Conservation (phyloP, 768 basidiomycete species). For the Dacryopinax spathularia region DNA sequence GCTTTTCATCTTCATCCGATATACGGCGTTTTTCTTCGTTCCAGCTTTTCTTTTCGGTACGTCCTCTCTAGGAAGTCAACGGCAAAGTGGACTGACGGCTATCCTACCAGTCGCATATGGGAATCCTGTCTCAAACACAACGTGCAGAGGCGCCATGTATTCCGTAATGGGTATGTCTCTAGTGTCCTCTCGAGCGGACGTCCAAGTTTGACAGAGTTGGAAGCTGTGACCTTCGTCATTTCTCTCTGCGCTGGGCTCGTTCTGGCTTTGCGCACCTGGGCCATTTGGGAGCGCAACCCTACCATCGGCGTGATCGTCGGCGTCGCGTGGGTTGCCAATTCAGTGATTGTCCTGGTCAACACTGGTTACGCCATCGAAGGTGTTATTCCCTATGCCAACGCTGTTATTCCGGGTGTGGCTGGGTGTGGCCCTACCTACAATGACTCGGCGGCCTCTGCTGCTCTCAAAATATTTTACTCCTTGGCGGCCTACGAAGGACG, state of each 20-base stretch:
- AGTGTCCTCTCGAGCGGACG: neutral
- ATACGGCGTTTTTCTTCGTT: neutral
- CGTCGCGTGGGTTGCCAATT: neutral
- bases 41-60: neutral
- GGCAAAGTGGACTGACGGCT: neutral
- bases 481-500: too few species aligned
- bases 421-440: too few species aligned
- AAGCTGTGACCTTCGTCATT: neutral
- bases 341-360: too few species aligned
- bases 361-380: too few species aligned
- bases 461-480: too few species aligned
- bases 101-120: neutral
- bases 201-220: neutral
- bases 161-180: neutral
- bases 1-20: neutral
- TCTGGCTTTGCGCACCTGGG: neutral
- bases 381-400: too few species aligned
- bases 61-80: neutral
- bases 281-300: neutral
- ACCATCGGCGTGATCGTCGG: neutral
- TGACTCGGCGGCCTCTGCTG: too few species aligned
- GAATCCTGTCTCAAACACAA: neutral
- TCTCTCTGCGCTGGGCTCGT: neutral
- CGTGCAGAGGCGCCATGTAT: neutral
- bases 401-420: too few species aligned